Evolutionary conservation across 1,284 basidiomycete species (phyloP).

Genomic region (Trichosporon sp.): DNA sequence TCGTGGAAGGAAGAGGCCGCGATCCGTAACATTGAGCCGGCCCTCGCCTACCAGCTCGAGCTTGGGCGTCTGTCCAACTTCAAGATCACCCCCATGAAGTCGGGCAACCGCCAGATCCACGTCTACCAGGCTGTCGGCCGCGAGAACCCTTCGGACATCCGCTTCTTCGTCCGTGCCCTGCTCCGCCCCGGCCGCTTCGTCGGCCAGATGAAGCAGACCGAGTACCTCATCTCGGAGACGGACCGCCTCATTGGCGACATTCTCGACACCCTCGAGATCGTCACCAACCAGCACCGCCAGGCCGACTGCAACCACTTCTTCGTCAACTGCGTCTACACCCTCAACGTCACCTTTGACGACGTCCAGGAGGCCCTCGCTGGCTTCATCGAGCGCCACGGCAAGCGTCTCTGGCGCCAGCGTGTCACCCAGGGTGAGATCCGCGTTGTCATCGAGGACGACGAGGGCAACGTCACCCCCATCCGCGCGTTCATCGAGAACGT

Average conservation of each 20-base stretch:
- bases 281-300: conserved; percentile 76
- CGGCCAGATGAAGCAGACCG: conserved; percentile 84
- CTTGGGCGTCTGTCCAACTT: conserved; percentile 94
- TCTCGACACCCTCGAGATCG: conserved; percentile 90
- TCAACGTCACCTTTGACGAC: conserved; percentile 91
- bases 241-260: conserved; percentile 93
- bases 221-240: conserved; percentile 97
- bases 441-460: conserved; percentile 85
- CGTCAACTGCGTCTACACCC: conserved; percentile 97
- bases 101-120: conserved; percentile 92
- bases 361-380: conserved; percentile 92
- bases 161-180: conserved; percentile 97
- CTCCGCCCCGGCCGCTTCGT: conserved; percentile 91
- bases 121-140: conserved; percentile 93
- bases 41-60: conserved; percentile 96
- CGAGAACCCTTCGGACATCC: conserved; percentile 92
- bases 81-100: conserved; percentile 87
- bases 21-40: conserved; percentile 97
- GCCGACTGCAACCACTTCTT: conserved; percentile 95
- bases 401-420: conserved; percentile 94
- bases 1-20: conserved; percentile 90
- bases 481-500: conserved; percentile 98
- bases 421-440: conserved; percentile 96
- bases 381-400: conserved; percentile 97
- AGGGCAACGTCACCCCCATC: conserved; percentile 89